phyloP scores from a whole-genome alignment of 345 rosid genomes.

The Gossypium bickii region DNA sequence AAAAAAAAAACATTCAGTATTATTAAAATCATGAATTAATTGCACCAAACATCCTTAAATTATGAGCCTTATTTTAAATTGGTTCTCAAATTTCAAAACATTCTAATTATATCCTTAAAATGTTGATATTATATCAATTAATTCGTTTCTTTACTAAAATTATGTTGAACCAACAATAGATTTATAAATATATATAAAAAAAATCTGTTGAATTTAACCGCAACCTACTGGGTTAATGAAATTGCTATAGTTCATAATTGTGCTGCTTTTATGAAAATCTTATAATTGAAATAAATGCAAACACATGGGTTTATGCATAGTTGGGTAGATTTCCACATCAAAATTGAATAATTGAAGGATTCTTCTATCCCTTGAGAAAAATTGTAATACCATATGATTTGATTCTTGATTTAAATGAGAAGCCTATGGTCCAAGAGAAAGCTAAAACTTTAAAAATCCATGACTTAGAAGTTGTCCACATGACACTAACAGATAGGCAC shows the following conservation, averaged over 20 bases:
- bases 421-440: not conserved
- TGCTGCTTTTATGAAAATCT: not conserved
- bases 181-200: not conserved
- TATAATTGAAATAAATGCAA: not conserved
- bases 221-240: not conserved
- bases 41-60: too few relatives aligned
- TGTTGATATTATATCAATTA: not conserved
- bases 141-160: not conserved
- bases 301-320: not conserved
- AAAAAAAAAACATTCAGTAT: too few relatives aligned
- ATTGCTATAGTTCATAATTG: not conserved
- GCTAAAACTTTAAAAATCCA: not conserved
- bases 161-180: not conserved
- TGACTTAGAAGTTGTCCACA: not conserved
- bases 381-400: not conserved
- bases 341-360: not conserved
- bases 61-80: too few relatives aligned
- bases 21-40: too few relatives aligned
- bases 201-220: not conserved
- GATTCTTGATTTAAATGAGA: not conserved
- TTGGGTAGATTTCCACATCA: constrained; percentile 3
- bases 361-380: not conserved
- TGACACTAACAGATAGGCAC: not conserved
- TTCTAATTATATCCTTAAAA: too few relatives aligned
- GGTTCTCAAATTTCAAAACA: too few relatives aligned